Base-by-base conservation (phyloP, 345 rosid species). In the Adansonia digitata region DNA sequence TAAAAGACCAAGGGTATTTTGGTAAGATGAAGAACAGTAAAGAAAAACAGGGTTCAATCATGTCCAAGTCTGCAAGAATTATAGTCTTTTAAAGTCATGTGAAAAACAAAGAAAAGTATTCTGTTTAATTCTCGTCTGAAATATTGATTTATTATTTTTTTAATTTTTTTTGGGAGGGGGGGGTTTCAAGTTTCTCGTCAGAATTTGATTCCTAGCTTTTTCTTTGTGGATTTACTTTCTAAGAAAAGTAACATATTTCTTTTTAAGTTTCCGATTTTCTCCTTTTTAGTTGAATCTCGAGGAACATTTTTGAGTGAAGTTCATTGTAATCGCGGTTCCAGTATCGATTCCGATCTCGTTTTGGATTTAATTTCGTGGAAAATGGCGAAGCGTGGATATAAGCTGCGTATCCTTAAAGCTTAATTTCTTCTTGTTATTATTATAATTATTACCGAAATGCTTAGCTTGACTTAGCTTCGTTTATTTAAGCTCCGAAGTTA, bases 311-410 rank as follows among this genome's bases (percentile, higher is more conserved):
- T 51, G 73, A 76, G 77, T 78, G 5, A 63, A 77, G 55, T 77
- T 75, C 61, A 75, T 70, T 39, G 3, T 9, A 10, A 24, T 14
- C 49, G 17, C 18, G 14, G 35, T 52, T n/a, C 39, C 15, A 29
- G 40, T 53, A 64, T 27, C 4, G 55, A 17, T 55, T 55, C 77
- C 57, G 55, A 71, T 74, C 77, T 81, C 77, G 71, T 46, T 78
- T 74, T 72, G 40, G 75, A 74, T 60, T 77, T 73, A 9, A 7
- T 45, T 68, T 60, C 51, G 27, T n/a, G 48, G 69, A 74, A 52
- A 76, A 91, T 91, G 97, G 87, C 97, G 73, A 91, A 89, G 87
- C 97, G 97, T 81, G 98, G 96, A 82, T 94, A 90, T 81, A 92
- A 94, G 89, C 92, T 94, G 66, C 98, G 98, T 94, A 94, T 94